Conservation (phyloP, 345 rosid genomes). For the Salix suchowensis region DNA sequence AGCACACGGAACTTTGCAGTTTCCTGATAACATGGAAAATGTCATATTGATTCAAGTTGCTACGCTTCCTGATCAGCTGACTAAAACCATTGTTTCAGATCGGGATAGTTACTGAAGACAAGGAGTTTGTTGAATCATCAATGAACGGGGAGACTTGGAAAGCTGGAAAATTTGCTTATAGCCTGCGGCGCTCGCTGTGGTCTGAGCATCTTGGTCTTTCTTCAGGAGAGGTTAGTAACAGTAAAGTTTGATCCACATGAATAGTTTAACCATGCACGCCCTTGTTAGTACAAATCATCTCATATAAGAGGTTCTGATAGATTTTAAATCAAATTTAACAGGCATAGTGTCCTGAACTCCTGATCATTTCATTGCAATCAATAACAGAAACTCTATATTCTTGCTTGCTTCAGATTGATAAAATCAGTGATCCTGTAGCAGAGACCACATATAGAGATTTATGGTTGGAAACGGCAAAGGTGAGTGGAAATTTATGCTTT, state of each 20-base stretch:
- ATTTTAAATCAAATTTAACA: neutral
- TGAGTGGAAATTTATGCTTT: neutral
- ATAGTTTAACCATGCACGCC: neutral
- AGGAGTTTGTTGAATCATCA: conserved; percentile 65
- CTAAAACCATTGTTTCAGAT: conserved; percentile 47
- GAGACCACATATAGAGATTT: conserved; percentile 61
- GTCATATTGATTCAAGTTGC: neutral
- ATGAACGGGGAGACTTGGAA: conserved; percentile 79
- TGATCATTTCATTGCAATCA: neutral
- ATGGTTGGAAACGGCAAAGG: conserved; percentile 76
- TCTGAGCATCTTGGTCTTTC: conserved; percentile 83
- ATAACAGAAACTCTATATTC: neutral
- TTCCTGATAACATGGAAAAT: neutral
- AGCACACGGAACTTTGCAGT: neutral
- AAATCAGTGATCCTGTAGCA: conserved; percentile 60
- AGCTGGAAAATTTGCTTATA: conserved; percentile 70
- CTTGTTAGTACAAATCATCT: neutral
- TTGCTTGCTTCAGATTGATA: conserved; percentile 38
- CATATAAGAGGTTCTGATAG: neutral
- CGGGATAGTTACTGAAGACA: conserved; percentile 78
- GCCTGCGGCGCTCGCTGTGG: conserved; percentile 79
- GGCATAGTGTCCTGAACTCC: neutral
- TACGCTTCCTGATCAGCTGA: neutral
- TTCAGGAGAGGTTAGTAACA: conserved; percentile 51
- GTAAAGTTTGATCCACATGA: neutral